Evolutionary conservation across 1,284 basidiomycete species (phyloP), one percentile per base, ranked within the genome.

Genomic region (Sphaerobolus stellatus): DNA sequence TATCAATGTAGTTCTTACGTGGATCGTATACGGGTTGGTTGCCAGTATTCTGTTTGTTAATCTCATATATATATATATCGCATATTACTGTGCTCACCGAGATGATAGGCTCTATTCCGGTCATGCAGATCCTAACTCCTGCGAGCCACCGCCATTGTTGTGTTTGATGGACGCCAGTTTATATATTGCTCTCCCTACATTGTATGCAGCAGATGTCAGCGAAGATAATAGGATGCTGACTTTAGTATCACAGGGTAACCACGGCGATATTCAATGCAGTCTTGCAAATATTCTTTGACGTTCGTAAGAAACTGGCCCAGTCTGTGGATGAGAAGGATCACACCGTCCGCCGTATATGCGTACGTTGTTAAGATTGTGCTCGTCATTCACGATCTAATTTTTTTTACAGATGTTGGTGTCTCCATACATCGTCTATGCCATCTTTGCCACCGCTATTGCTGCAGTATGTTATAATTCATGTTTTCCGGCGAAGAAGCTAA

Each of bases 121-220:
- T 22, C 69, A 68, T 46, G 68, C 64, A 13, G 71, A 67, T 18
- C n/a, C n/a, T n/a, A n/a, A n/a, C n/a, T 76, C 77, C 5, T 74
- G 75, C 13, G 74, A 80, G 58, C 77, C 78, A 22, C 68, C 71
- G 1, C 68, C 65, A 33, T 62, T 70, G 56, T 59, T 79, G 7
- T 80, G 78, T 61, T 64, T 79, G 5, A 60, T 76, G 16, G 77
- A 79, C 59, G 75, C 77, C 5, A 76, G 76, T 4, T 62, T 79
- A 48, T 60, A 80, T 18, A 79, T 79, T 58, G 77, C 74, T 7
- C 70, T 75, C 63, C 77, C 77, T n/a, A 66, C 75, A 1, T 65
- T 79, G 78, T 78, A 57, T 59, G 73, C 33, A 25, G n/a, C 25
- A 9, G 13, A 22, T 14, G 13, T 36, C 33, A 11, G n/a, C n/a